Percentiles rank a stretch among this genome's conserved stretches.
Evolutionary conservation across 305 asterid species (phyloP).

Genomic region (Caryopteris hybrid): DNA sequence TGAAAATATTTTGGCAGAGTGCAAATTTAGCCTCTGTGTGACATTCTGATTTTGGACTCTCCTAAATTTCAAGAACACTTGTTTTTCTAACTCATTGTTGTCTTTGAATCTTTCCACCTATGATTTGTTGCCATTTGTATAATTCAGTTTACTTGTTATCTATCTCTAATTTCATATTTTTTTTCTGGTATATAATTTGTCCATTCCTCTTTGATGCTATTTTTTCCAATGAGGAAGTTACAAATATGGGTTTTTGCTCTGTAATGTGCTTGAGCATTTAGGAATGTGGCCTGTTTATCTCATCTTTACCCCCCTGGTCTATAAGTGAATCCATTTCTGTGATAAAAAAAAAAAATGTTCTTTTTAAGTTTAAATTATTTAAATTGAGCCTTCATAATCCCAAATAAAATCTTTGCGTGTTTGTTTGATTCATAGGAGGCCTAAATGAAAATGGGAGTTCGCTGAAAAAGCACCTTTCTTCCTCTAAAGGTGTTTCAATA

Average conservation of each 20-base stretch:
- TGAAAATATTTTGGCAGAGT: neutral
- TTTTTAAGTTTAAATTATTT: neutral
- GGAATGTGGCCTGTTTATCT: neutral
- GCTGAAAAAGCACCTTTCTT: slow-evolving; percentile 24
- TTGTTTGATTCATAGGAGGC: slow-evolving; percentile 32
- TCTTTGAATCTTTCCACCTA: neutral
- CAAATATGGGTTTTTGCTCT: neutral
- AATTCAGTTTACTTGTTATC: neutral
- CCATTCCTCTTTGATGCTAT: neutral
- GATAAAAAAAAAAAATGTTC: neutral
- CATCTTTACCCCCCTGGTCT: neutral
- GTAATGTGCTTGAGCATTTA: neutral
- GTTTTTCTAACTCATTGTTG: neutral
- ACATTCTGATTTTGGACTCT: neutral
- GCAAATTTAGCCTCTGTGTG: neutral
- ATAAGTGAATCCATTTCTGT: neutral
- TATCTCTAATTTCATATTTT: neutral
- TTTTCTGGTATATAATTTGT: neutral
- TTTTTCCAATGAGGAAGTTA: neutral
- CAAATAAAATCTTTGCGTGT: slow-evolving; percentile 19
- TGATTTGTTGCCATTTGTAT: neutral
- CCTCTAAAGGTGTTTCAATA: slow-evolving; percentile 16
- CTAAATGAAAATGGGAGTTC: slow-evolving; percentile 21
- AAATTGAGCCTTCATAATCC: slow-evolving; percentile 31
- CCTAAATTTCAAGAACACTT: neutral